phyloP scores from a whole-genome alignment of 116 monocot species.

The Papilionanthe hybrid region DNA sequence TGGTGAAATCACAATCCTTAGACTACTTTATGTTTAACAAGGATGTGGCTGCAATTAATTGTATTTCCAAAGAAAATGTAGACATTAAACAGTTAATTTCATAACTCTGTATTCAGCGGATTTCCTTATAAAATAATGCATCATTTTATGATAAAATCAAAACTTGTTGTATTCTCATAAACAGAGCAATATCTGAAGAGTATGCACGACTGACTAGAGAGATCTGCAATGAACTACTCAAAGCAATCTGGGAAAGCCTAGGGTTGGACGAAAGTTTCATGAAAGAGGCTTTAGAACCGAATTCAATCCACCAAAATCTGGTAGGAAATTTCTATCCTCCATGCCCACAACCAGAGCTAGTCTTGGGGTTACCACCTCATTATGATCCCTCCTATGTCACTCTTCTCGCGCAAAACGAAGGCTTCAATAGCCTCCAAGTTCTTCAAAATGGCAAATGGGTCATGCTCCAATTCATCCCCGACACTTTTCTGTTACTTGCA shows the following conservation, averaged over 20 bases:
- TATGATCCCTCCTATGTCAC: slow-evolving; percentile 36
- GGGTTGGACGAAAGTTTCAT: not conserved
- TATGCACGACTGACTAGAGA: not conserved
- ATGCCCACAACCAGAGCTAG: slow-evolving; percentile 39
- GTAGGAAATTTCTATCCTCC: slow-evolving; percentile 24
- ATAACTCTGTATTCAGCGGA: too few species aligned
- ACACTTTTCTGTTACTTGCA: slow-evolving; percentile 27
- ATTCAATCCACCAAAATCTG: not conserved
- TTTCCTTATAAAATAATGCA: too few species aligned
- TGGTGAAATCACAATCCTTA: too few species aligned
- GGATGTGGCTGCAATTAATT: too few species aligned
- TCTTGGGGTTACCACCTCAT: slow-evolving; percentile 36
- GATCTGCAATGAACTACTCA: not conserved
- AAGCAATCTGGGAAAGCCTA: slow-evolving; percentile 1
- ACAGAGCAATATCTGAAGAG: not conserved
- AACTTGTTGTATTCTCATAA: not conserved
- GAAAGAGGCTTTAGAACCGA: not conserved
- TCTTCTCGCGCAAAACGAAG: slow-evolving; percentile 30
- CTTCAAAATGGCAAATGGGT: slow-evolving; percentile 36
- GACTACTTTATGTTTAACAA: too few species aligned
- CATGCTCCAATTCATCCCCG: slow-evolving; percentile 16
- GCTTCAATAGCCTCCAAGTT: slow-evolving; percentile 39
- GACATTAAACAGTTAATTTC: too few species aligned
- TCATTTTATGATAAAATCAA: too few species aligned
- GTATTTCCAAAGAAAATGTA: too few species aligned